Base-by-base conservation (phyloP, 2,329 filamentous ascomycete species). In the Cercospora janseana region DNA sequence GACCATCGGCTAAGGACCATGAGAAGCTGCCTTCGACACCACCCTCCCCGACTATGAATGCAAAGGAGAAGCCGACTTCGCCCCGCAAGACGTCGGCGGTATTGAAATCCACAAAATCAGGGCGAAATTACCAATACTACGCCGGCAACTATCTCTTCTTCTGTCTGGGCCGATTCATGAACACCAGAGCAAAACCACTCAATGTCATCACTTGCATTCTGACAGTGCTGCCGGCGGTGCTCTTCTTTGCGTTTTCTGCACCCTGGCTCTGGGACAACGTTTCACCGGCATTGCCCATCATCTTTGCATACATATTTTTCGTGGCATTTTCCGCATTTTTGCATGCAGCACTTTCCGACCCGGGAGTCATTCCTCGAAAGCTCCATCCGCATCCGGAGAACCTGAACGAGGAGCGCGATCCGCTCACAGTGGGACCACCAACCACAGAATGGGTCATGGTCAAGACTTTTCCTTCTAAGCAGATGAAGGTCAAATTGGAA, bases 391-490 rank as follows among this genome's bases (percentile, higher is more conserved):
- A 95, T 66, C 90, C 91, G n/a, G 83, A 86, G 1, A 69, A 79
- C 20, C 81, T 85, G 62, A 81, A 85, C 40, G 79, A 86, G 59
- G 86, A 91, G 28, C 49, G 52, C 7, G 91, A 97, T 65, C 89
- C 90, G 4, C 75, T 96, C 29, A 80, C 82, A 27, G 72, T 94
- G 34, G 89, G 87, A 1, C 92, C 91, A 13, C 83, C 90, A 1
- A 93, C 87, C 5, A 97, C 88, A 44, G 90, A 95, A 68, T 98
- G 93, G 93, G 87, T 88, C 6, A 82, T 95, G 74, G 87, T 97
- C 60, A 64, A 65, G 47, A 66, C 64, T 4, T 66, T 64, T 32
- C 56, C 61, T 7, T 52, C 52, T 1, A 37, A 34, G 26, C 35
- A 42, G 9, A 49, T 46, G 18, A 41, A 49, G 34, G 27, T 49